A percentile compares a stretch with the other conserved stretches of the same genome.
phyloP scores from a whole-genome alignment of 345 rosid species.

The Angophora floribunda region DNA sequence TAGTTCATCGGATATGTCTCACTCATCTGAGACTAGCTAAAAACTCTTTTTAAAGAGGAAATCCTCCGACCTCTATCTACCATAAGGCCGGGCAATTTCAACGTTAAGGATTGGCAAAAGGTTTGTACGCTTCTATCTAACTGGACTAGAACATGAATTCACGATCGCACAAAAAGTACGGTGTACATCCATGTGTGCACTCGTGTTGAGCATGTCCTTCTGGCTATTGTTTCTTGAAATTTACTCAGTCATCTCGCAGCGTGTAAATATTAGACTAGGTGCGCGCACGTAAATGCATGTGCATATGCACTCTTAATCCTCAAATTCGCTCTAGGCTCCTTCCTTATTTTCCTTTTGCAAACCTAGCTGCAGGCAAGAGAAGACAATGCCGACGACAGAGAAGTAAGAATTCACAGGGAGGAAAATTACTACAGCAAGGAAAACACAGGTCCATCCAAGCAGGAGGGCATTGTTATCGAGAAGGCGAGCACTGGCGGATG shows the following conservation, averaged over 20 bases:
- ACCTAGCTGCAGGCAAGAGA: background rate
- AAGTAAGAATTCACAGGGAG: background rate
- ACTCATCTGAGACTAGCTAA: background rate
- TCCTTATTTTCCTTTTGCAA: background rate
- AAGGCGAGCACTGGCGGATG: background rate
- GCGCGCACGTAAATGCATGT: background rate
- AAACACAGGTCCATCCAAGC: background rate
- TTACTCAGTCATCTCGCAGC: background rate
- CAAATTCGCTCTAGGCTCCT: background rate
- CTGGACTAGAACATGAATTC: background rate
- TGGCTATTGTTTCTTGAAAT: background rate
- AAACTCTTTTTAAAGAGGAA: background rate
- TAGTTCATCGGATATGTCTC: background rate
- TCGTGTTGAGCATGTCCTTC: too few relatives aligned
- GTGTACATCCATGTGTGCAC: too few relatives aligned
- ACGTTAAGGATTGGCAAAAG: background rate
- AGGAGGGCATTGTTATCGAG: background rate
- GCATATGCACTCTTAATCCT: background rate
- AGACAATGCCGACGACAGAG: background rate
- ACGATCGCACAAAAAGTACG: background rate
- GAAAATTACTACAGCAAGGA: background rate
- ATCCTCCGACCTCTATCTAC: background rate
- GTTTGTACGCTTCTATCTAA: background rate
- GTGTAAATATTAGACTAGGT: background rate
- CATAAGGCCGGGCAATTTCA: background rate